phyloP scores from a whole-genome alignment of 2,329 filamentous ascomycete species.

The Pseudocercospora fuligena region DNA sequence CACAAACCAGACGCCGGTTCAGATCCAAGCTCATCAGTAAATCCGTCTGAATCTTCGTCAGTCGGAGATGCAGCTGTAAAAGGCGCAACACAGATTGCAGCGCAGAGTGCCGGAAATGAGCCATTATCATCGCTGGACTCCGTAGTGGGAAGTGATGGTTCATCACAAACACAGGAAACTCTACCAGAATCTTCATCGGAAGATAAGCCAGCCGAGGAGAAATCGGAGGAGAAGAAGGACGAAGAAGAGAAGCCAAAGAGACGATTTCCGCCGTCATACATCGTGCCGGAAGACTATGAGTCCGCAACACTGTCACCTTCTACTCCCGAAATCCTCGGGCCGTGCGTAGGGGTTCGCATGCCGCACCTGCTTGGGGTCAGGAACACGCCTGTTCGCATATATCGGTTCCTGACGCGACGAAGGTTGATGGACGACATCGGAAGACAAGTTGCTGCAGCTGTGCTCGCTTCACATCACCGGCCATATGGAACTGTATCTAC shows the following conservation, averaged over 20 bases:
- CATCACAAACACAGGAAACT: slow-evolving; percentile 12
- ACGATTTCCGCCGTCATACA: slow-evolving; percentile 73
- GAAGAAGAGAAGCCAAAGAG: slow-evolving; percentile 51
- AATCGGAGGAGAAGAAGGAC: slow-evolving; percentile 35
- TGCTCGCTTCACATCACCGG: slow-evolving; percentile 62
- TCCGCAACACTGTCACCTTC: slow-evolving; percentile 66
- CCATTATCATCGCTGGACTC: slow-evolving; percentile 19
- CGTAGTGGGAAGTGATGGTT: slow-evolving; percentile 8
- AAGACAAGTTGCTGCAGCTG: slow-evolving; percentile 82
- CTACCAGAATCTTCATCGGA: slow-evolving; percentile 9
- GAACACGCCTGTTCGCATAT: slow-evolving; percentile 84
- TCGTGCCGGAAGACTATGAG: slow-evolving; percentile 73
- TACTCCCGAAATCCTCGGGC: slow-evolving; percentile 73
- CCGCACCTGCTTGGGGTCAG: slow-evolving; percentile 92
- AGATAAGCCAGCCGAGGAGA: slow-evolving; percentile 32
- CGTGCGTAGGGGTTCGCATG: slow-evolving; percentile 73
- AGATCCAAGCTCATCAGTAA: slow-evolving; percentile 16
- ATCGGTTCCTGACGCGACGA: slow-evolving; percentile 85
- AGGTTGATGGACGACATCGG: slow-evolving; percentile 86
- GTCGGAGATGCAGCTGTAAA: slow-evolving; percentile 37
- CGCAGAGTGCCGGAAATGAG: not conserved
- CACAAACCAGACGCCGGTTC: slow-evolving; percentile 28
- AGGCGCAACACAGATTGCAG: slow-evolving; percentile 26
- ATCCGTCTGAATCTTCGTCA: slow-evolving; percentile 20
- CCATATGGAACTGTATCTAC: slow-evolving; percentile 47